A percentile compares a stretch with the other conserved stretches of the same genome.
Conservation (phyloP, 2,329 filamentous ascomycete genomes). For the Beauveria sp. region DNA sequence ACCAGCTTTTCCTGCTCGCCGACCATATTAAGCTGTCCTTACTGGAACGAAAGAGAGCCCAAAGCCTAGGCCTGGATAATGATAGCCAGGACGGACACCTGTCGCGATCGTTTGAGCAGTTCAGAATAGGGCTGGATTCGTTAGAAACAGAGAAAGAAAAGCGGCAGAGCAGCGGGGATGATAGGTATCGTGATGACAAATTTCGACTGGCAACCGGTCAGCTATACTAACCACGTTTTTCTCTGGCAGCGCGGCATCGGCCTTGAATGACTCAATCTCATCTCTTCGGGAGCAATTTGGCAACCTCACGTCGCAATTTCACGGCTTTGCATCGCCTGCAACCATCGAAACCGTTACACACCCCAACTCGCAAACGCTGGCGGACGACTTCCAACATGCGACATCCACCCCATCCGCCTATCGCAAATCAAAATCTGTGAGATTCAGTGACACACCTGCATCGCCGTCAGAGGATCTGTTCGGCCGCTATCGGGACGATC, state of each 20-base stretch:
- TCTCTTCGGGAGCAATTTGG: slow-evolving; percentile 66
- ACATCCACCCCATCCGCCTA: slow-evolving; percentile 29
- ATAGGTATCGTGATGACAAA: slow-evolving; percentile 37
- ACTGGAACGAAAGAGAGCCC: slow-evolving; percentile 81
- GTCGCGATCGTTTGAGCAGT: slow-evolving; percentile 76
- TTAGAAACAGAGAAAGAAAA: slow-evolving; percentile 58
- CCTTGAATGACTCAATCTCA: slow-evolving; percentile 56
- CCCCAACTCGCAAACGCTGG: slow-evolving; percentile 57
- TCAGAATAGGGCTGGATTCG: slow-evolving; percentile 69
- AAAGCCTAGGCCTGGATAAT: slow-evolving; percentile 68
- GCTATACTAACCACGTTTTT: background rate
- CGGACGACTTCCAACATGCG: slow-evolving; percentile 58
- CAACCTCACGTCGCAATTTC: slow-evolving; percentile 74
- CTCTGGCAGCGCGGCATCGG: slow-evolving; percentile 32
- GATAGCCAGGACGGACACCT: slow-evolving; percentile 85
- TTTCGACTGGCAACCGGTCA: background rate
- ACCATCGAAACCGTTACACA: slow-evolving; percentile 45
- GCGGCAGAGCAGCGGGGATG: slow-evolving; percentile 56
- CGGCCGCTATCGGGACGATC: slow-evolving; percentile 63
- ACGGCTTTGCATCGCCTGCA: slow-evolving; percentile 50
- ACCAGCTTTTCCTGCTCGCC: slow-evolving; percentile 83
- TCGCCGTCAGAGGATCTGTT: slow-evolving; percentile 35
- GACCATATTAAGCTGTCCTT: slow-evolving; percentile 96
- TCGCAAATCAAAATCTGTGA: slow-evolving; percentile 62
- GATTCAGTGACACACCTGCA: slow-evolving; percentile 64